Conservation (phyloP, 1,284 basidiomycete genomes). For the Psilocybe mexicana region DNA sequence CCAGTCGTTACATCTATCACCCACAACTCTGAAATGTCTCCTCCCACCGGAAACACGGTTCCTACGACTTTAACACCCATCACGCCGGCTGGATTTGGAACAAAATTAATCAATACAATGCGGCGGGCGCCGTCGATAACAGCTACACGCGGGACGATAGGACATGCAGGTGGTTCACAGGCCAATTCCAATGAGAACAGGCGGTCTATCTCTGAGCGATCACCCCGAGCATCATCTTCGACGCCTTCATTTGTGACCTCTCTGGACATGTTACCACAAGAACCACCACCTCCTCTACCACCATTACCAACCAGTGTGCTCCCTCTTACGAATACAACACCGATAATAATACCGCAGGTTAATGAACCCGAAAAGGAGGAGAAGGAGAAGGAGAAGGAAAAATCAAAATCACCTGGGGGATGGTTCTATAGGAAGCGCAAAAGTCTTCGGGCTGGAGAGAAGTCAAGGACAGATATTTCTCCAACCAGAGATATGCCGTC, state of each 20-base stretch:
- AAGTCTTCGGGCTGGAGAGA: conserved; percentile 39
- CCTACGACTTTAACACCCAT: conserved; percentile 14
- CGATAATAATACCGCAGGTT: conserved; percentile 17
- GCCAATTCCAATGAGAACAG: conserved; percentile 17
- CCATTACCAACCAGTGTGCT: conserved; percentile 24
- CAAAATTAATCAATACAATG: conserved; percentile 18
- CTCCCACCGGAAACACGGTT: conserved; percentile 3
- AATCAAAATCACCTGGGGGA: conserved; percentile 36
- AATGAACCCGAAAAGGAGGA: conserved; percentile 27
- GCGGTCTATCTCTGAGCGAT: conserved; percentile 24
- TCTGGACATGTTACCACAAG: conserved; percentile 13
- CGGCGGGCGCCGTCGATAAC: conserved; percentile 24
- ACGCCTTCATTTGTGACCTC: conserved; percentile 22
- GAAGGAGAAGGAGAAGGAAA: conserved; percentile 32
- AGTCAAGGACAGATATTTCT: conserved; percentile 17
- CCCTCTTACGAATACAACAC: conserved; percentile 12
- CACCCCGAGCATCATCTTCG: conserved; percentile 29
- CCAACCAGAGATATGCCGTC: conserved; percentile 15
- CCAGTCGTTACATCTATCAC: conserved; percentile 14
- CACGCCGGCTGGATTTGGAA: conserved; percentile 21
- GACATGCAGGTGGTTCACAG: neutral
- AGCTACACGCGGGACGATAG: conserved; percentile 13
- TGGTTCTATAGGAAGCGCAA: conserved; percentile 58
- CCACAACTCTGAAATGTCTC: conserved; percentile 1
- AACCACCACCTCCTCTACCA: conserved; percentile 25